Percentiles rank a stretch among this genome's conserved stretches.
Evolutionary conservation across 805 yeast genomes (phyloP).

Genomic region (Lachancea nothofagi): DNA sequence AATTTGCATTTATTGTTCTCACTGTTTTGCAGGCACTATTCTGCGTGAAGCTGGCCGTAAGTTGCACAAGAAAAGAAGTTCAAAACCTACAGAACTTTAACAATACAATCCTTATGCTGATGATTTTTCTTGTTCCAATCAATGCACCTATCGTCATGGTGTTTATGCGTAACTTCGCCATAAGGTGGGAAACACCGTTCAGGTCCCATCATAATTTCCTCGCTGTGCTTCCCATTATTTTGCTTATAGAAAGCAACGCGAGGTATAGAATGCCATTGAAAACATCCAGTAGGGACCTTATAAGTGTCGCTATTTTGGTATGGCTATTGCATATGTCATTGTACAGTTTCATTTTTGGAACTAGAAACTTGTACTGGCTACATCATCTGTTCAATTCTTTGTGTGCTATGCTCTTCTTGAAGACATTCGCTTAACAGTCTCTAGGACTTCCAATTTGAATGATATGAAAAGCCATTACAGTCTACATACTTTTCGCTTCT

Average conservation of each 20-base stretch:
- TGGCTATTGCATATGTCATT: constrained; percentile 48
- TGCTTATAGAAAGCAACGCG: constrained; percentile 52
- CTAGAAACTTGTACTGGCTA: constrained; percentile 77
- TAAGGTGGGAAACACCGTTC: constrained; percentile 79
- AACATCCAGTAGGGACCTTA: constrained; percentile 19
- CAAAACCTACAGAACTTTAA: constrained; percentile 50
- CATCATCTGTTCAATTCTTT: constrained; percentile 69
- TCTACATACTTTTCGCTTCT: too few species aligned
- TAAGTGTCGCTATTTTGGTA: constrained; percentile 32
- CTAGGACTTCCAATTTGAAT: neutral
- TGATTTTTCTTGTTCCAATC: constrained; percentile 76
- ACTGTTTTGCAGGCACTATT: constrained; percentile 53
- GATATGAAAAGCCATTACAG: too few species aligned
- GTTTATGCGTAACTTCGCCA: constrained; percentile 70
- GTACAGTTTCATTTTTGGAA: constrained; percentile 67
- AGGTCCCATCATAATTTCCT: constrained; percentile 80
- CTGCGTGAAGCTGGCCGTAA: constrained; percentile 36
- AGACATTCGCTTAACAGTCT: constrained; percentile 4
- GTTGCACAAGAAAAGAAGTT: constrained; percentile 11
- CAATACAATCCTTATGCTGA: constrained; percentile 54
- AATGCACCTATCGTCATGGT: constrained; percentile 75
- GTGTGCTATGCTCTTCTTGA: constrained; percentile 45
- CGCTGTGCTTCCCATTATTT: constrained; percentile 67
- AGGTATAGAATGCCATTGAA: constrained; percentile 41
- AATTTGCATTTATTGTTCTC: constrained; percentile 63